A percentile compares a stretch with the other conserved stretches of the same genome.
Conservation (phyloP, 495 filamentous ascomycete genomes). For the Aspergillus hancockii region DNA sequence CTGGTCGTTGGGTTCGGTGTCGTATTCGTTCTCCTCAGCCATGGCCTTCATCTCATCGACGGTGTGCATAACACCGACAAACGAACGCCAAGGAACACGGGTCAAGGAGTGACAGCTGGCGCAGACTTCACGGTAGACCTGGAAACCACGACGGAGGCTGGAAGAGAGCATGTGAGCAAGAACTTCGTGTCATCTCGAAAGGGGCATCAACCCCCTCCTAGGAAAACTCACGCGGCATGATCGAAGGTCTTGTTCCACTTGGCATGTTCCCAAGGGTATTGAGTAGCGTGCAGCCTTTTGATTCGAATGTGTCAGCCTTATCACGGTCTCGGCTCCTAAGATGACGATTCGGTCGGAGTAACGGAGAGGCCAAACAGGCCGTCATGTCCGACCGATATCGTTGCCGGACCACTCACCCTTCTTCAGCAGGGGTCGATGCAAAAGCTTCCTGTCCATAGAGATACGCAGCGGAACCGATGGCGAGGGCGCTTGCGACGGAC, state of each 20-base stretch:
- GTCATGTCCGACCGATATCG: slow-evolving; percentile 17
- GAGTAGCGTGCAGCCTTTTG: slow-evolving; percentile 79
- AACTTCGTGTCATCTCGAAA: slow-evolving; percentile 11
- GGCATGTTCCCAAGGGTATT: slow-evolving; percentile 94
- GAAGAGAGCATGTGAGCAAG: slow-evolving; percentile 20
- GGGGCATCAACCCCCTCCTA: slow-evolving; percentile 1
- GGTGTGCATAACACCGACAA: slow-evolving; percentile 90
- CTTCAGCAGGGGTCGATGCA: slow-evolving; percentile 91
- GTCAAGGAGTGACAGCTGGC: slow-evolving; percentile 94
- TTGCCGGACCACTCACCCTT: slow-evolving; percentile 73
- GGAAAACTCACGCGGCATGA: slow-evolving; percentile 78
- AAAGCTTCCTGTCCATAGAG: slow-evolving; percentile 84
- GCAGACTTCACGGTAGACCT: slow-evolving; percentile 99
- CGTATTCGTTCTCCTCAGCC: slow-evolving; percentile 98
- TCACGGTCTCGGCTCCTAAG: slow-evolving; percentile 10
- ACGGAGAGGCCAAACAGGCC: slow-evolving; percentile 23
- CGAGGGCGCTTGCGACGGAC: slow-evolving; percentile 77
- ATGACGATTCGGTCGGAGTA: slow-evolving; percentile 30
- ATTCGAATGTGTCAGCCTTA: slow-evolving; percentile 19
- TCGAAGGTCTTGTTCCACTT: slow-evolving; percentile 94
- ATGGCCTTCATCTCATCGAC: slow-evolving; percentile 96
- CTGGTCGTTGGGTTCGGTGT: slow-evolving; percentile 96
- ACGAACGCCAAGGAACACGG: slow-evolving; percentile 88
- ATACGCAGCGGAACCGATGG: slow-evolving; percentile 84
- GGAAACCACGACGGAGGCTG: slow-evolving; percentile 98